These are phyloP conservation scores for Neopestalotiopsis rosae DNA, from an alignment of 2,329 filamentous ascomycete genomes.

Conservation along the genomic window DNA sequence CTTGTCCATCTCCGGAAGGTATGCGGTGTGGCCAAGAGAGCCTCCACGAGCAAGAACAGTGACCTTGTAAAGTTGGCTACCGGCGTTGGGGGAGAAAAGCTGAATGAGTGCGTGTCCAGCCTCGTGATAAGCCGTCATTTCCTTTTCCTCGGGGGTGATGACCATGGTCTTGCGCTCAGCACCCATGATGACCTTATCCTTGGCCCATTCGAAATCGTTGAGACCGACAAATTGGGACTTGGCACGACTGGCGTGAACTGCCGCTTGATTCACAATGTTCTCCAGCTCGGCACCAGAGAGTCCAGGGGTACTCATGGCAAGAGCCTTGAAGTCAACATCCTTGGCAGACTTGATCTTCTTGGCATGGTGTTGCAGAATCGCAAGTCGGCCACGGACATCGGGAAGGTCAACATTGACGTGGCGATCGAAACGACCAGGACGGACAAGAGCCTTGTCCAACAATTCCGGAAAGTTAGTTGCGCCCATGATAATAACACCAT, in stretches of 20 bases:
- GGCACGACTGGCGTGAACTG: slow-evolving; percentile 89
- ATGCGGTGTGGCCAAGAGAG: slow-evolving; percentile 84
- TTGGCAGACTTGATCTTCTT: slow-evolving; percentile 83
- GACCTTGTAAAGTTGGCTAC: slow-evolving; percentile 89
- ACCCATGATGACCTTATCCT: slow-evolving; percentile 97
- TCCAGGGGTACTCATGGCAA: slow-evolving; percentile 87
- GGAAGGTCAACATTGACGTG: slow-evolving; percentile 88
- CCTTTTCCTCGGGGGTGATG: slow-evolving; percentile 91
- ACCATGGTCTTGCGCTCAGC: slow-evolving; percentile 89
- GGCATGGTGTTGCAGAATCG: slow-evolving; percentile 92
- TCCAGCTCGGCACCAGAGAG: slow-evolving; percentile 96
- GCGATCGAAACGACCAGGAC: slow-evolving; percentile 94
- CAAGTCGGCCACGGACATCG: slow-evolving; percentile 90
- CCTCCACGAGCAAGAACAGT: slow-evolving; percentile 93
- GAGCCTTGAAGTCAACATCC: slow-evolving; percentile 81
- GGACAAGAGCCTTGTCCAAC: slow-evolving; percentile 91
- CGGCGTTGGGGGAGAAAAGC: slow-evolving; percentile 75
- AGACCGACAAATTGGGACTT: slow-evolving; percentile 78
- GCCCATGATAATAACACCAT: slow-evolving; percentile 92
- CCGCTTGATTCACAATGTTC: slow-evolving; percentile 96
- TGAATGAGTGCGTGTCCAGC: slow-evolving; percentile 92
- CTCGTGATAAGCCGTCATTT: slow-evolving; percentile 95
- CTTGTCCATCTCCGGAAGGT: slow-evolving; percentile 89
- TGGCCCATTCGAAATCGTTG: slow-evolving; percentile 92
- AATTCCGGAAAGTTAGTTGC: slow-evolving; percentile 96